These are phyloP conservation scores for Paraleonurus japonicus DNA, from an alignment of 257 asterid genomes.

Conservation along the genomic window DNA sequence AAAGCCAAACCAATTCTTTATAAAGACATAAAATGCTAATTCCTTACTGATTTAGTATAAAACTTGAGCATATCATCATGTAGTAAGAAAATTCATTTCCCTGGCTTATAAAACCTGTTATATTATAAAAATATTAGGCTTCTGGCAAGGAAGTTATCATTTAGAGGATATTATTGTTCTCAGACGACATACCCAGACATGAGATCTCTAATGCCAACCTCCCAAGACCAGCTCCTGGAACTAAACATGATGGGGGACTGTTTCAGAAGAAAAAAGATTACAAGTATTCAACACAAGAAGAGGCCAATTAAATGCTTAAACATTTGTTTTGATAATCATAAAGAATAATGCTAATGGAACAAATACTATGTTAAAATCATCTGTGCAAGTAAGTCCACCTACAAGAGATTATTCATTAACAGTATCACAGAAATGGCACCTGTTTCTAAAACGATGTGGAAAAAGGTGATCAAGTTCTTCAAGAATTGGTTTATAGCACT, in stretches of 20 bases:
- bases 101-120: slow-evolving; percentile 87
- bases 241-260: slow-evolving; percentile 90
- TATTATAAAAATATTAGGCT: slow-evolving; percentile 20
- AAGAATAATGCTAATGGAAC: slow-evolving; percentile 6
- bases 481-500: slow-evolving; percentile 88
- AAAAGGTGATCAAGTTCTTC: slow-evolving; percentile 73
- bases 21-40: slow-evolving; percentile 12
- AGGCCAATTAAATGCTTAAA: slow-evolving; percentile 3
- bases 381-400: slow-evolving; percentile 1
- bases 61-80: slow-evolving; percentile 99
- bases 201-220: slow-evolving; percentile 96
- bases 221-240: slow-evolving; percentile 99
- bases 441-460: slow-evolving; percentile 59
- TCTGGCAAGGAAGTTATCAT: not conserved
- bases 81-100: slow-evolving; percentile 98
- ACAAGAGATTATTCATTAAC: not conserved
- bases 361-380: not conserved
- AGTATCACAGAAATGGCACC: slow-evolving; percentile 36
- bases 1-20: slow-evolving; percentile 22
- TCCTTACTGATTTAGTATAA: slow-evolving; percentile 86
- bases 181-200: slow-evolving; percentile 60
- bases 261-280: slow-evolving; percentile 27
- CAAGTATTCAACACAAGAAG: slow-evolving; percentile 31
- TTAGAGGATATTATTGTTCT: slow-evolving; percentile 1
- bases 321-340: not conserved